Conservation (phyloP, 495 filamentous ascomycete genomes). For the Astrothelium macrocarpum region DNA sequence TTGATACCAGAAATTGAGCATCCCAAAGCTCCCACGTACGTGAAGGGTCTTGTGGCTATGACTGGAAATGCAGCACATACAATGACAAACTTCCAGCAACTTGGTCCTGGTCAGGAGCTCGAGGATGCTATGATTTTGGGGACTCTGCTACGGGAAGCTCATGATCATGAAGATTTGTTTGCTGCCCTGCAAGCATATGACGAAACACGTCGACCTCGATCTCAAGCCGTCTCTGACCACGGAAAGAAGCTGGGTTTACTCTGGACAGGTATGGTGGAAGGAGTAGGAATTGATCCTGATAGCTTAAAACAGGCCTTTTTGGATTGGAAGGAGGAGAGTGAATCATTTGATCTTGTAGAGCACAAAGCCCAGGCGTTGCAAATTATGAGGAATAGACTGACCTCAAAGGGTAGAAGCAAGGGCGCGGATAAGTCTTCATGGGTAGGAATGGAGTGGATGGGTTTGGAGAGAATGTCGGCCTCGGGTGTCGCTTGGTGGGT, state of each 20-base stretch:
- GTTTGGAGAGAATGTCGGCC: not conserved
- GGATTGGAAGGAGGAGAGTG: not conserved
- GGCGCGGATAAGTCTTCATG: not conserved
- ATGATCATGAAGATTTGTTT: not conserved
- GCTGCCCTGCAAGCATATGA: slow-evolving; percentile 7
- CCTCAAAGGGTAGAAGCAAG: not conserved
- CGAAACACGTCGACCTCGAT: slow-evolving; percentile 4
- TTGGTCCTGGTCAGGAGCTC: slow-evolving; percentile 8
- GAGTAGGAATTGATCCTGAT: slow-evolving; percentile 5
- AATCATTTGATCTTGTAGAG: slow-evolving; percentile 1
- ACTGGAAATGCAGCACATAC: slow-evolving; percentile 9
- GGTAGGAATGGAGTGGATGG: not conserved
- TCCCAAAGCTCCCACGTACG: slow-evolving; percentile 4
- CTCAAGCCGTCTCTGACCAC: not conserved
- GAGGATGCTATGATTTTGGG: slow-evolving; percentile 8
- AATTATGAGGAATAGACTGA: not conserved
- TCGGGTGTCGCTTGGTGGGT: not conserved
- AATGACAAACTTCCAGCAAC: slow-evolving; percentile 10
- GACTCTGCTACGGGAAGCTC: not conserved
- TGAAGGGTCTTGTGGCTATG: slow-evolving; percentile 9
- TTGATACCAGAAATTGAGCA: slow-evolving; percentile 10
- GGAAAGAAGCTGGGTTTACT: slow-evolving; percentile 7
- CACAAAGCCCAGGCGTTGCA: slow-evolving; percentile 6
- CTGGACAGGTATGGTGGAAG: slow-evolving; percentile 6
- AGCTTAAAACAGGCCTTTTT: not conserved